Evolutionary conservation across 441 rosid species (phyloP).

Genomic region (Mallotus repandus): DNA sequence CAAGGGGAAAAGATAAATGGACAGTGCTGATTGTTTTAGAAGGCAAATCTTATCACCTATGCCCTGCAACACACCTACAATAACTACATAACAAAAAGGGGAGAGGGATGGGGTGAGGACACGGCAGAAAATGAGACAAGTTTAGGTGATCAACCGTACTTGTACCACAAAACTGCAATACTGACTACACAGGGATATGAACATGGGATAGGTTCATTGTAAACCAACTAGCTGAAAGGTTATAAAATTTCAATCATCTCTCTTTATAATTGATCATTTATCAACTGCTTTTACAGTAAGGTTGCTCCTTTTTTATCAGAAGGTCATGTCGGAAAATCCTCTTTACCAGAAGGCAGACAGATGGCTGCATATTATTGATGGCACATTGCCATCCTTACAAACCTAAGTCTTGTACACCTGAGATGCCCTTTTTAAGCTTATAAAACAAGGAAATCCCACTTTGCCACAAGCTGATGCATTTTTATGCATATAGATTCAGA

Average conservation of each 20-base stretch:
- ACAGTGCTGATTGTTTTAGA: background rate
- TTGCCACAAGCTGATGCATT: constrained; percentile 7
- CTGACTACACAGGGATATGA: background rate
- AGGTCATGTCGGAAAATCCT: background rate
- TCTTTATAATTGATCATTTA: background rate
- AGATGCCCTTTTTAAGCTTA: background rate
- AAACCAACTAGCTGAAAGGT: background rate
- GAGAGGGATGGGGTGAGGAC: background rate
- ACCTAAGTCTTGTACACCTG: background rate
- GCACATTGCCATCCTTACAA: background rate
- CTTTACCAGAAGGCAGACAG: background rate
- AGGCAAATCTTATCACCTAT: background rate
- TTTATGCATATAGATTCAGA: constrained; percentile 3
- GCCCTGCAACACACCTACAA: background rate
- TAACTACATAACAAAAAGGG: background rate
- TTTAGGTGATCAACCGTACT: background rate
- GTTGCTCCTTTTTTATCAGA: background rate
- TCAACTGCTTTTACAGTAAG: background rate
- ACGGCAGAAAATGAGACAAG: background rate
- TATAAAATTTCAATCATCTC: background rate
- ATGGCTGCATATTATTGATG: background rate
- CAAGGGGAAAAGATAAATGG: background rate
- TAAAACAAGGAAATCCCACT: constrained; percentile 1
- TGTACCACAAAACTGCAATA: background rate
- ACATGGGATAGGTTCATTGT: background rate